Evolutionary conservation across 2,329 filamentous ascomycete species (phyloP), one percentile per base, ranked within the genome.

Genomic region (Aspergillus fumigatiaffinis): DNA sequence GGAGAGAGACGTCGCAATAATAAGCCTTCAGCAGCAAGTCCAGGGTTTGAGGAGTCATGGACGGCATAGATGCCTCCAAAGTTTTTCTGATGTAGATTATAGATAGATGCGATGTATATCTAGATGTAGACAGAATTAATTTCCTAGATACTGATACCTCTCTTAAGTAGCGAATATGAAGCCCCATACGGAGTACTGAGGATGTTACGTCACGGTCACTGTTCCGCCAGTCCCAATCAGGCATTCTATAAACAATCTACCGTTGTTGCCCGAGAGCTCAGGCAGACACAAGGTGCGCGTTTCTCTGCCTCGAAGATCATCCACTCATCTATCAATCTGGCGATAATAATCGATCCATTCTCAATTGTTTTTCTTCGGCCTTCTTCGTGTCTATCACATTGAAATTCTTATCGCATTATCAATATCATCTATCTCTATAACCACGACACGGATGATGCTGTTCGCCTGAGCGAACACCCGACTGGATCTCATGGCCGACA

Each of bases 401-500:
- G 14, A 47, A 2, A 10, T 12, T 47, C 21, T 14, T 14, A 17
- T 21, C 41, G 21, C 20, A 47, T 12, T 17, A 47, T 47, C 14
- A 12, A 25, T 26, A 47, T 26, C 4, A 47, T 25, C 12, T 17
- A 47, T 47, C 21, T 23, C 14, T 14, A 23, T 29, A n/a, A n/a
- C 9, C 12, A n/a, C 10, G 7, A 28, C 10, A 35, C 54, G 9
- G 21, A 25, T 8, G 12, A 32, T 38, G 38, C 17, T 50, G 48
- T 25, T 32, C 53, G 10, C 26, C 54, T 47, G 25, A 51, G 52
- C 38, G 38, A 41, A 28, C 51, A 60, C 51, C 55, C 52, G 55
- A 50, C 52, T 54, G 28, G 44, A 62, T 62, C 52, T 58, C 60
- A 77, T 77, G 75, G 69, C 70, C 44, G 68, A 72, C 62, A 67